A percentile compares a stretch with the other conserved stretches of the same genome.
These are phyloP conservation scores for Hamamelis virginiana DNA, from an alignment of 164 flowering plant genomes.

Conservation along the genomic window DNA sequence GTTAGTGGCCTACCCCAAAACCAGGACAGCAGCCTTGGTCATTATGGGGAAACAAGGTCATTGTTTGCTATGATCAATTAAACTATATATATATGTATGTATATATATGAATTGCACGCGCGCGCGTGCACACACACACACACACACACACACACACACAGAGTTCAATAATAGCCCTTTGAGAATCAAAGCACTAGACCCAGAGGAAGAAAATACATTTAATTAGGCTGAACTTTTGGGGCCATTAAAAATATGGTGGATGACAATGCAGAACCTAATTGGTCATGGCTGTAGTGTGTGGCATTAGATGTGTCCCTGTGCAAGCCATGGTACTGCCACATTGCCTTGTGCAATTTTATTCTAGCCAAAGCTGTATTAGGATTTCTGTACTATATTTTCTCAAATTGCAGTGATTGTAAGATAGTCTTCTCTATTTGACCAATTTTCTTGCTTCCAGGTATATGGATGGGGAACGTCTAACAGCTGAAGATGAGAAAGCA, in stretches of 20 bases:
- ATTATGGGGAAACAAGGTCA: no score
- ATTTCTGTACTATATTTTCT: neutral
- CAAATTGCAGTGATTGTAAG: neutral
- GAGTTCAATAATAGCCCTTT: neutral
- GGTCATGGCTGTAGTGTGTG: neutral
- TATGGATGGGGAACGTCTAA: constrained; percentile 68
- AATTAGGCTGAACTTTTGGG: neutral
- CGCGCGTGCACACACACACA: no score
- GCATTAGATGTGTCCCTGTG: neutral
- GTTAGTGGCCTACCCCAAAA: no score
- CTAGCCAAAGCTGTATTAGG: neutral
- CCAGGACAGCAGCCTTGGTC: no score
- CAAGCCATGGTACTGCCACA: neutral
- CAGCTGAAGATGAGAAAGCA: constrained; percentile 66
- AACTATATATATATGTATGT: no score
- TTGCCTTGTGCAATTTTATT: neutral
- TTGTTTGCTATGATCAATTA: no score
- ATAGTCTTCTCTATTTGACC: constrained; percentile 11
- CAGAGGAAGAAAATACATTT: neutral
- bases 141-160: no score
- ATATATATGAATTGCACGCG: no score
- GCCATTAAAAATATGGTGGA: no score
- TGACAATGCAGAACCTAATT: neutral
- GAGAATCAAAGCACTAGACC: neutral
- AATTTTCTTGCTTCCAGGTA: constrained; percentile 48